These are phyloP conservation scores for Amesomyces nigricolor DNA, from an alignment of 2,329 filamentous ascomycete genomes.

Conservation along the genomic window DNA sequence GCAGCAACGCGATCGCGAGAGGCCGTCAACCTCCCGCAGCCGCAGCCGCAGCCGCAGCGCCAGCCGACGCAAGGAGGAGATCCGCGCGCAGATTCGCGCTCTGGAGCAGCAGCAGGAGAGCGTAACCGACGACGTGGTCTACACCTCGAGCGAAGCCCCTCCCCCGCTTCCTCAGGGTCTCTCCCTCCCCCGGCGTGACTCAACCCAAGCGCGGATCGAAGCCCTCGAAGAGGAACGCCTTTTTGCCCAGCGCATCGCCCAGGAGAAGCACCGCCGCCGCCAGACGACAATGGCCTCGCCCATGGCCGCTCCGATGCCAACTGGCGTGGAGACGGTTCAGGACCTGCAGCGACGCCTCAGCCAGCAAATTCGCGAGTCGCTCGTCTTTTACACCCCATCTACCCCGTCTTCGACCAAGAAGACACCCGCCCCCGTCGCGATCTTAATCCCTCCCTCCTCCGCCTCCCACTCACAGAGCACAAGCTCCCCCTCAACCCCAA, in stretches of 20 bases:
- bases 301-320: slow-evolving; percentile 3
- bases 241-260: slow-evolving; percentile 26
- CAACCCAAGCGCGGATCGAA: slow-evolving; percentile 30
- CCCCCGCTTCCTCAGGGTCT: not conserved
- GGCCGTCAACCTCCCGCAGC: not conserved
- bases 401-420: not conserved
- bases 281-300: not conserved
- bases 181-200: not conserved
- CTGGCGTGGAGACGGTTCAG: slow-evolving; percentile 13
- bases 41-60: slow-evolving; percentile 15
- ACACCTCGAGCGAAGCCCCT: not conserved
- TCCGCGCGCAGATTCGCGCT: not conserved
- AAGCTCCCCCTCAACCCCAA: too few species aligned
- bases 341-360: slow-evolving; percentile 20
- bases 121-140: not conserved
- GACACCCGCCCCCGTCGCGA: too few species aligned
- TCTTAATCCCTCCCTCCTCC: too few species aligned
- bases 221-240: slow-evolving; percentile 31
- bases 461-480: too few species aligned
- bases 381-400: slow-evolving; percentile 7
- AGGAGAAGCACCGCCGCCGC: slow-evolving; percentile 21
- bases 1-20: not conserved
- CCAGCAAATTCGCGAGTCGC: slow-evolving; percentile 18
- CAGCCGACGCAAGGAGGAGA: slow-evolving; percentile 13
- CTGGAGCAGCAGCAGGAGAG: slow-evolving; percentile 7